These are phyloP conservation scores for Mycena galericulata DNA, from an alignment of 768 basidiomycete species.

Conservation along the genomic window DNA sequence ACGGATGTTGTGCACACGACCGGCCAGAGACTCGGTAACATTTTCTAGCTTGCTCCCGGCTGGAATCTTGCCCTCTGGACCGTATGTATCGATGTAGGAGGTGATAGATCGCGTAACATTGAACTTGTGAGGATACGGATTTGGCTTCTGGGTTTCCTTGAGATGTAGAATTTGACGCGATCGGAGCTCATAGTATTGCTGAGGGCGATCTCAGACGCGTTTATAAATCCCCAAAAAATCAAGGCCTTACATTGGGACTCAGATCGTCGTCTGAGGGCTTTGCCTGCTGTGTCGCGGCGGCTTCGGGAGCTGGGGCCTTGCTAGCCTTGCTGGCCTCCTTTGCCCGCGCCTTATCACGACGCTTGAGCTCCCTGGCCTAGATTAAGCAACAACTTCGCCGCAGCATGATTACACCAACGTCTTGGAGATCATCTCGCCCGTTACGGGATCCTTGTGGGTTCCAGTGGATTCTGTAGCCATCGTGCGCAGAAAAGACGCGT, in stretches of 20 bases:
- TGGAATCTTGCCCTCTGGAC: constrained; percentile 75
- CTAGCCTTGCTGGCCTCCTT: constrained; percentile 84
- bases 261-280: constrained; percentile 81
- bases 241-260: constrained; percentile 83
- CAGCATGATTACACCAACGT: constrained; percentile 63
- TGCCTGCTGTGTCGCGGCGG: constrained; percentile 55
- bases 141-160: constrained; percentile 85
- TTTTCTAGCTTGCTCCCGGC: constrained; percentile 75
- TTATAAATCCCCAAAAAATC: constrained; percentile 6
- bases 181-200: constrained; percentile 98
- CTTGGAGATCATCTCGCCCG: constrained; percentile 98
- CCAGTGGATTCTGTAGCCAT: constrained; percentile 61
- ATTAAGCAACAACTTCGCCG: constrained; percentile 29
- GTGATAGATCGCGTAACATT: constrained; percentile 83
- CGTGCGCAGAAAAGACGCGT: constrained; percentile 38
- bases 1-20: constrained; percentile 92
- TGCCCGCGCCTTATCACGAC: constrained; percentile 87
- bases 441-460: constrained; percentile 83
- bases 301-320: constrained; percentile 58
- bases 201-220: constrained; percentile 25
- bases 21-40: constrained; percentile 77
- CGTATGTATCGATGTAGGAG: constrained; percentile 80
- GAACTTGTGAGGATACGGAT: constrained; percentile 99
- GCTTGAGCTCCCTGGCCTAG: constrained; percentile 87
- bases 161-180: constrained; percentile 89